A percentile compares a stretch with the other conserved stretches of the same genome.
phyloP scores from a whole-genome alignment of 2,329 filamentous ascomycete genomes.

The Boeremia exigua region DNA sequence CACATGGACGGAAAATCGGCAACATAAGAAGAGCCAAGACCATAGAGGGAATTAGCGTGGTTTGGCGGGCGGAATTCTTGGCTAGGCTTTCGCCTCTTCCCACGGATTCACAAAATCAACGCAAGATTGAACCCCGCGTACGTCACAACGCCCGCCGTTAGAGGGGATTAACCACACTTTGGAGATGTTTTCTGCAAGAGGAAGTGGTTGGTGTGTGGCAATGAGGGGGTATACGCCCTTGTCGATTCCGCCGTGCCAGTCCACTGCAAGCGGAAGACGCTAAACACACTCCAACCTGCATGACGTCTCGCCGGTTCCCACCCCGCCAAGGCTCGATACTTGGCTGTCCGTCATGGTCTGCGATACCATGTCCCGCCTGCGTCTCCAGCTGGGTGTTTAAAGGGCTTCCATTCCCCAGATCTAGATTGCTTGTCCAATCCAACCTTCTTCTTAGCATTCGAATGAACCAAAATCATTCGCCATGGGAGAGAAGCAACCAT shows the following conservation, averaged over 20 bases:
- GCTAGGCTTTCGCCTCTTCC: conserved; percentile 18
- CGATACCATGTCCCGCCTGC: conserved; percentile 27
- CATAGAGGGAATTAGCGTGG: conserved; percentile 9
- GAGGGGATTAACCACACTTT: not conserved
- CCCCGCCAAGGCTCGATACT: conserved; percentile 39
- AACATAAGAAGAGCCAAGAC: conserved; percentile 11
- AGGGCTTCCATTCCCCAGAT: conserved; percentile 36
- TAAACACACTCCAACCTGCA: conserved; percentile 24
- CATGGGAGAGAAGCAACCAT: conserved; percentile 48
- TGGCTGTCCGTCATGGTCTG: conserved; percentile 35
- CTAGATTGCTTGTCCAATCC: conserved; percentile 38
- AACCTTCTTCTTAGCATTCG: conserved; percentile 31
- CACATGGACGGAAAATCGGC: conserved; percentile 14
- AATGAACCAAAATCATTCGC: conserved; percentile 28
- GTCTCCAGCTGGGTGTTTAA: conserved; percentile 34
- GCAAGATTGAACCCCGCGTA: conserved; percentile 19
- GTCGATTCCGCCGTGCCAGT: conserved; percentile 15
- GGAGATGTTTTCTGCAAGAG: not conserved
- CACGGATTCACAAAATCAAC: conserved; percentile 11
- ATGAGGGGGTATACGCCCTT: not conserved
- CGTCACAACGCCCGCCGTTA: conserved; percentile 3
- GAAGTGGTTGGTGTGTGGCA: not conserved
- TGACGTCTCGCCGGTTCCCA: conserved; percentile 34
- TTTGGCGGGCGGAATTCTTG: conserved; percentile 38
- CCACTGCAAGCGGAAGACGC: conserved; percentile 17